Percentiles rank a stretch among this genome's conserved stretches.
Evolutionary conservation across 2,329 filamentous ascomycete genomes (phyloP).

Genomic region (Grosmannia clavigera): DNA sequence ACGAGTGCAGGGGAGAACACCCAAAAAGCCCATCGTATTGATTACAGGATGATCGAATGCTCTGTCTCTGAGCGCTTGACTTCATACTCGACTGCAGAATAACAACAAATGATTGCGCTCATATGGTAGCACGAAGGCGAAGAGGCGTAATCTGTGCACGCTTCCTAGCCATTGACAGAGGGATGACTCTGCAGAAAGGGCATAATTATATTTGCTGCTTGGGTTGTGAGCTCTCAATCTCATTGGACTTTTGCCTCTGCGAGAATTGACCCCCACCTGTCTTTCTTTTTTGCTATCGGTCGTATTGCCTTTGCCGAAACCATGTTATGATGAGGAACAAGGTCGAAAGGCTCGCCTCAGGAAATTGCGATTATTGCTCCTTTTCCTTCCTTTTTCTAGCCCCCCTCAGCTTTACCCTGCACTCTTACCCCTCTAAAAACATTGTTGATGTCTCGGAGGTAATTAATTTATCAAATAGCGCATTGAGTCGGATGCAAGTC

Average conservation of each 20-base stretch:
- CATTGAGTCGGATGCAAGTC: neutral
- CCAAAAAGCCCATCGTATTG: too few relatives aligned
- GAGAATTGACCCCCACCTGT: neutral
- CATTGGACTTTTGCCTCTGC: neutral
- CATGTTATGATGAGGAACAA: neutral
- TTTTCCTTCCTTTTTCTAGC: neutral
- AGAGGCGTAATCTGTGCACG: neutral
- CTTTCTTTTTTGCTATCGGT: neutral
- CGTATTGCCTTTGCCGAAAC: neutral
- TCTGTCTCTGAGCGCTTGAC: too few relatives aligned
- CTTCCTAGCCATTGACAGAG: too few relatives aligned
- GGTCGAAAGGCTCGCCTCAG: neutral
- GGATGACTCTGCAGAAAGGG: neutral
- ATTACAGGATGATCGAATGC: too few relatives aligned
- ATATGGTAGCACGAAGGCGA: neutral
- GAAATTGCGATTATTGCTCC: neutral
- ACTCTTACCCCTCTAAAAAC: neutral
- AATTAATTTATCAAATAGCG: neutral
- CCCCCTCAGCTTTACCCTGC: neutral
- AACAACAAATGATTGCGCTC: too few relatives aligned
- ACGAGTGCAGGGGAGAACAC: neutral
- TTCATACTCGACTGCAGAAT: neutral
- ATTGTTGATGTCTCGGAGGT: neutral
- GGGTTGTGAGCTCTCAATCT: neutral
- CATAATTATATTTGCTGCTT: too few relatives aligned